Percentiles rank a stretch among this genome's conserved stretches.
Evolutionary conservation across 257 asterid genomes (phyloP).

Genomic region (Solanum etuberosum): DNA sequence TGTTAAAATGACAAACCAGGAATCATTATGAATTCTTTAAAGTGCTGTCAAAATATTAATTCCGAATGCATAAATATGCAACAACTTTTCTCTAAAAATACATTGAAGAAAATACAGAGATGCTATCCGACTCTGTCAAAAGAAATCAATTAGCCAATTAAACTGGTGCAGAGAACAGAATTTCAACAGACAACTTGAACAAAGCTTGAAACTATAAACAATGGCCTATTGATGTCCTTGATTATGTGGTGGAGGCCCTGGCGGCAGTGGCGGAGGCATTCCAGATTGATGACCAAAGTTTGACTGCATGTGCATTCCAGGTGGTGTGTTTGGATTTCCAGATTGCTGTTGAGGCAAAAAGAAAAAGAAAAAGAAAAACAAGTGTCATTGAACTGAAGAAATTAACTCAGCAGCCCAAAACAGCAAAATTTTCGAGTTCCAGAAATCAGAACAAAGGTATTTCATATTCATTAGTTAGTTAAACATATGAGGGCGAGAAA

Average conservation of each 20-base stretch:
- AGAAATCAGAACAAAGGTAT: background rate
- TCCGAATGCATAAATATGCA: background rate
- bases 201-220: background rate
- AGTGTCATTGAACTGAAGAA: background rate
- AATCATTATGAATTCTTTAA: background rate
- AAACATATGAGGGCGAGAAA: background rate
- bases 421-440: background rate
- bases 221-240: slow-evolving; percentile 46
- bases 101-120: background rate
- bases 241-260: slow-evolving; percentile 91
- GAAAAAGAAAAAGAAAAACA: background rate
- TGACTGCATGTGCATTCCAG: slow-evolving; percentile 48
- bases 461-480: background rate
- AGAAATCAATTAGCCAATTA: background rate
- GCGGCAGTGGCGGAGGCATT: slow-evolving; percentile 86
- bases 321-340: slow-evolving; percentile 62
- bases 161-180: background rate
- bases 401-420: background rate
- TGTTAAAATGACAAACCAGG: background rate
- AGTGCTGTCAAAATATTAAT: background rate
- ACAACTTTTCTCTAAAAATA: background rate
- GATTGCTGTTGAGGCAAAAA: slow-evolving; percentile 28
- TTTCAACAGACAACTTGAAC: background rate
- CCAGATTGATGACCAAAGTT: slow-evolving; percentile 56
- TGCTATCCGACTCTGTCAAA: background rate